phyloP scores from a whole-genome alignment of 352 stramenopile species.

The Phytophthora boehmeriae region DNA sequence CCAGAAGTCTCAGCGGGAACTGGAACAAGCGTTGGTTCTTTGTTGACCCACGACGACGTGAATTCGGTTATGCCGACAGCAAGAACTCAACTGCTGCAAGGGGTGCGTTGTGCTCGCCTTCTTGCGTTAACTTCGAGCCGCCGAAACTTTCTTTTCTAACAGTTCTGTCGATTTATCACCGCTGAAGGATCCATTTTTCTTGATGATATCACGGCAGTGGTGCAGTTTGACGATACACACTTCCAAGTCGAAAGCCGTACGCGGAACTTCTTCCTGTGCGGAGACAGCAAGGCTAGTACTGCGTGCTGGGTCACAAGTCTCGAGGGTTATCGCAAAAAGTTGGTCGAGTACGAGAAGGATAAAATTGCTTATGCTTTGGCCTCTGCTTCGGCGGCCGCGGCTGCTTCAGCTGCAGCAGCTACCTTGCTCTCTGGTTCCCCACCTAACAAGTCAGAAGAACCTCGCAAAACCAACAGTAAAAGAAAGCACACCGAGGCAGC shows the following conservation, averaged over 20 bases:
- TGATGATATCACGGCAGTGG: conserved; percentile 86
- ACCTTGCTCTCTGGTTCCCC: conserved; percentile 3
- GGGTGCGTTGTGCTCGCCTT: conserved; percentile 39
- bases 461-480: conserved; percentile 25
- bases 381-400: conserved; percentile 13
- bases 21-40: conserved; percentile 92
- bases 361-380: conserved; percentile 42
- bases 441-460: conserved; percentile 3
- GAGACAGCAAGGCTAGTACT: conserved; percentile 84
- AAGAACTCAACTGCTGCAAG: conserved; percentile 45
- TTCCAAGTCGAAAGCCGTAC: conserved; percentile 86
- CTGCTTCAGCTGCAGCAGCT: conserved; percentile 11
- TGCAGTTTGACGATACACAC: conserved; percentile 87
- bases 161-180: conserved; percentile 3
- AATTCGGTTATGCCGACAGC: conserved; percentile 76
- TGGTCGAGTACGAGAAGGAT: conserved; percentile 73
- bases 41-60: conserved; percentile 70
- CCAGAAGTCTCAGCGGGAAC: conserved; percentile 69
- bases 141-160: neutral
- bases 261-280: conserved; percentile 86
- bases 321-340: conserved; percentile 79
- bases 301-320: conserved; percentile 83
- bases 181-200: conserved; percentile 77
- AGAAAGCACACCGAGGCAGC: conserved; percentile 32
- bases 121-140: neutral